phyloP scores from a whole-genome alignment of 257 asterid species.

The Nicotiana obtusifolia region DNA sequence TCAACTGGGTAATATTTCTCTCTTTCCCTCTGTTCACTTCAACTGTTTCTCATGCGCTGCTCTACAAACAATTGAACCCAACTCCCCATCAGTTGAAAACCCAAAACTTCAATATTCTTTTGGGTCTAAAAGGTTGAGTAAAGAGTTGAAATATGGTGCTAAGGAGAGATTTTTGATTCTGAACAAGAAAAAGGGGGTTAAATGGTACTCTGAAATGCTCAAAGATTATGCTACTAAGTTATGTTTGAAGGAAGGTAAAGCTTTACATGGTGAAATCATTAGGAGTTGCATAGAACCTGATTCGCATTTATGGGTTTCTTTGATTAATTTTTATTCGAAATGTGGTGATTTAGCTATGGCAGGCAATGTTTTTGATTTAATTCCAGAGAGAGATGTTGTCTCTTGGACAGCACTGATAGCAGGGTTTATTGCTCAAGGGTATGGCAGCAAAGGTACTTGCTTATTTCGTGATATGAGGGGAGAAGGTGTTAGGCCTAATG shows the following conservation, averaged over 20 bases:
- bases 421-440: conserved; percentile 73
- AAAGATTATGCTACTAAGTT: conserved; percentile 39
- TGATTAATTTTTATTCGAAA: conserved; percentile 68
- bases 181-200: conserved; percentile 22
- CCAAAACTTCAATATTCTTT: conserved; percentile 6
- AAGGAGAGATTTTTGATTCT: conserved; percentile 16
- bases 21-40: conserved; percentile 12
- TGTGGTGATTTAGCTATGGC: conserved; percentile 47
- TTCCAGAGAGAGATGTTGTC: conserved; percentile 58
- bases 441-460: conserved; percentile 40
- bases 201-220: conserved; percentile 54
- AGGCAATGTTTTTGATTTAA: conserved; percentile 39
- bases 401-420: conserved; percentile 77
- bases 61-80: conserved; percentile 8
- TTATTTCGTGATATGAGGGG: conserved; percentile 63
- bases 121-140: conserved; percentile 7
- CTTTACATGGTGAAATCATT: conserved; percentile 51
- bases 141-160: conserved; percentile 17
- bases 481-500: conserved; percentile 59
- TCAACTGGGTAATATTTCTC: background rate
- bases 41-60: conserved; percentile 30
- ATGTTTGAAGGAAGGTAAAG: conserved; percentile 50
- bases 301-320: conserved; percentile 58
- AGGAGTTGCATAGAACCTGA: conserved; percentile 52
- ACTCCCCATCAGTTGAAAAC: background rate